phyloP scores from a whole-genome alignment of 2,329 filamentous ascomycete species.

The Sclerotinia glacialis region DNA sequence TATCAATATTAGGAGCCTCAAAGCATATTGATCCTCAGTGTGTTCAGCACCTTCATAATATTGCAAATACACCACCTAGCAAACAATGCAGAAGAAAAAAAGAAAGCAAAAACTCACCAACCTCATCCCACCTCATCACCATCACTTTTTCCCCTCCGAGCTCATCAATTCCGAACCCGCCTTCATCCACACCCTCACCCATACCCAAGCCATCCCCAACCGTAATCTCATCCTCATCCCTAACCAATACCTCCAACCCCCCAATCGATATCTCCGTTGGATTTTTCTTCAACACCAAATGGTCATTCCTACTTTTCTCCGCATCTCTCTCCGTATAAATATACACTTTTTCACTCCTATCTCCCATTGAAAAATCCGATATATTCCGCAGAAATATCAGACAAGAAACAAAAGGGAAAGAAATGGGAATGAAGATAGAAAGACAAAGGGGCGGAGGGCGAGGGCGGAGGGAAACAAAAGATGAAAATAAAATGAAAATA shows the following conservation, averaged over 20 bases:
- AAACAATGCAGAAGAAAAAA: not conserved
- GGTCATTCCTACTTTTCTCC: not conserved
- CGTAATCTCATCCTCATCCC: not conserved
- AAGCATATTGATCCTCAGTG: too few relatives aligned
- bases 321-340: not conserved
- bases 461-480: not conserved
- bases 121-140: not conserved
- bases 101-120: not conserved
- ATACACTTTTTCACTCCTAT: not conserved
- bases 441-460: too few relatives aligned
- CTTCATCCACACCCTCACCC: not conserved
- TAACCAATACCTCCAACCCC: not conserved
- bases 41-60: too few relatives aligned
- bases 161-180: too few relatives aligned
- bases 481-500: not conserved
- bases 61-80: not conserved
- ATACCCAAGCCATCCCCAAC: not conserved
- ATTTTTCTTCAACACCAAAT: not conserved
- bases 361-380: too few relatives aligned
- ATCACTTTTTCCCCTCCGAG: not conserved
- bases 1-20: too few relatives aligned
- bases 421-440: too few relatives aligned
- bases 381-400: too few relatives aligned
- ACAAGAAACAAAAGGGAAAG: too few relatives aligned
- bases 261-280: not conserved